Evolutionary conservation across 2,329 filamentous ascomycete species (phyloP).

Genomic region (Epichloe gansuensis): DNA sequence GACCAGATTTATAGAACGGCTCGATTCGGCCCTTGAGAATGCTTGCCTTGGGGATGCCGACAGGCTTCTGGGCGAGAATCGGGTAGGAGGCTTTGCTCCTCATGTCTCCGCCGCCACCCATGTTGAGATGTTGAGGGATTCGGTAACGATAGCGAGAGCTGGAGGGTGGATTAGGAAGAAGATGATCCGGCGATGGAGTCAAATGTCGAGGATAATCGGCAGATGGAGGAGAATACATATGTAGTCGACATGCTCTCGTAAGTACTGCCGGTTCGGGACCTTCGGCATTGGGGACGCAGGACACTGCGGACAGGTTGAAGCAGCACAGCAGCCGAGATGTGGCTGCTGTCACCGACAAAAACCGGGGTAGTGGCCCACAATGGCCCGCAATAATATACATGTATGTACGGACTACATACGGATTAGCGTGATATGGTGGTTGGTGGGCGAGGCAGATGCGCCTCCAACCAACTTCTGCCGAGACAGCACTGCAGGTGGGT

Average conservation of each 20-base stretch:
- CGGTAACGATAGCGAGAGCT: conserved; percentile 17
- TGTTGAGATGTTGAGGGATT: conserved; percentile 21
- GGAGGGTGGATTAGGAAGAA: conserved; percentile 10
- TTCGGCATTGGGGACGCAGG: no score
- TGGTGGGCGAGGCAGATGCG: no score
- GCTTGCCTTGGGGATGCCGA: conserved; percentile 69
- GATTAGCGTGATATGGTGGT: no score
- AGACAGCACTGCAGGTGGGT: no score
- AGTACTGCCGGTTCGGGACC: conserved; percentile 8
- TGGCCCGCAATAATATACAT: no score
- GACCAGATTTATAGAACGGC: conserved; percentile 67
- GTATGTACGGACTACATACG: no score
- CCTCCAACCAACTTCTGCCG: no score
- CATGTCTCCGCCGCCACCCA: conserved; percentile 38
- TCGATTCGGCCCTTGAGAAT: conserved; percentile 78
- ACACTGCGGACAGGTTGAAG: no score
- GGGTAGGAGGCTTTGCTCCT: conserved; percentile 39
- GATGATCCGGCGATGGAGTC: conserved; percentile 10
- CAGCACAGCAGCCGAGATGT: no score
- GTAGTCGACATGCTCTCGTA: conserved; percentile 13
- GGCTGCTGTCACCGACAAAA: no score
- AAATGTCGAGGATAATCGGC: conserved; percentile 15
- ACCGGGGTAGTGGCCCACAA: no score
- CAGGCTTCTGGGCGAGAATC: conserved; percentile 37
- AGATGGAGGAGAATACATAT: conserved; percentile 11